These are phyloP conservation scores for Coemansia sp. DNA, from an alignment of 192 early-diverging fungal species.

Conservation along the genomic window DNA sequence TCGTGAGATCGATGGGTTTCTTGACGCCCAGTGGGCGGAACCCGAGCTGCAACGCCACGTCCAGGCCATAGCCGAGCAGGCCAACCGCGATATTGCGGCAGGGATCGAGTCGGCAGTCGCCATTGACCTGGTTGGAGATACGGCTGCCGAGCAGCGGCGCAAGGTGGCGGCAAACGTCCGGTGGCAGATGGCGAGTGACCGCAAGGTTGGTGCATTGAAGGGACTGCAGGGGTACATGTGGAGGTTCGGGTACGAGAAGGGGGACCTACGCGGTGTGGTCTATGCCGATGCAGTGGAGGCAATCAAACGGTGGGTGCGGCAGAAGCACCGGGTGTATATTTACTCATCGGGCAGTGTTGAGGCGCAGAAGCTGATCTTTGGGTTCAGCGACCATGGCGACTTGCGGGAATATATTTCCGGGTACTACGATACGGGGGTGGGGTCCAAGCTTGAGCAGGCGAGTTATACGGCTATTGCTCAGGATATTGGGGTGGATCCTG, in stretches of 20 bases:
- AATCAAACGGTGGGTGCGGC: conserved; percentile 62
- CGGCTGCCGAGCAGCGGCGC: conserved; percentile 6
- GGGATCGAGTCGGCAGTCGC: conserved; percentile 2
- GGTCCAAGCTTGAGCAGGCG: conserved; percentile 60
- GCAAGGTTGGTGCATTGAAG: conserved; percentile 88
- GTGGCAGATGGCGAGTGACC: conserved; percentile 81
- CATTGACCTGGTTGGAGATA: conserved; percentile 18
- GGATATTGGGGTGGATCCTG: conserved; percentile 52
- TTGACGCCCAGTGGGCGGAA: conserved; percentile 55
- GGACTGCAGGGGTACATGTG: conserved; percentile 96
- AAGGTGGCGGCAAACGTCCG: conserved; percentile 54
- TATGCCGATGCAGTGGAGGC: conserved; percentile 82
- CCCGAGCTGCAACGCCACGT: conserved; percentile 42
- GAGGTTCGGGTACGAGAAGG: conserved; percentile 74
- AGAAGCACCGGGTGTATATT: conserved; percentile 70
- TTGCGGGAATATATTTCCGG: conserved; percentile 68
- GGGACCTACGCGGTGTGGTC: conserved; percentile 68
- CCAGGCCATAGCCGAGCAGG: conserved; percentile 51
- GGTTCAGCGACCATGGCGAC: conserved; percentile 72
- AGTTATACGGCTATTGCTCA: conserved; percentile 74
- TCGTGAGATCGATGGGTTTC: conserved; percentile 56
- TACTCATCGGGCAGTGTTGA: conserved; percentile 94
- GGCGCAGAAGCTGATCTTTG: conserved; percentile 93
- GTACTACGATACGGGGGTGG: conserved; percentile 91
- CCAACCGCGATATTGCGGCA: conserved; percentile 22